Evolutionary conservation across 345 rosid species (phyloP).

Genomic region (Salix suchowensis): DNA sequence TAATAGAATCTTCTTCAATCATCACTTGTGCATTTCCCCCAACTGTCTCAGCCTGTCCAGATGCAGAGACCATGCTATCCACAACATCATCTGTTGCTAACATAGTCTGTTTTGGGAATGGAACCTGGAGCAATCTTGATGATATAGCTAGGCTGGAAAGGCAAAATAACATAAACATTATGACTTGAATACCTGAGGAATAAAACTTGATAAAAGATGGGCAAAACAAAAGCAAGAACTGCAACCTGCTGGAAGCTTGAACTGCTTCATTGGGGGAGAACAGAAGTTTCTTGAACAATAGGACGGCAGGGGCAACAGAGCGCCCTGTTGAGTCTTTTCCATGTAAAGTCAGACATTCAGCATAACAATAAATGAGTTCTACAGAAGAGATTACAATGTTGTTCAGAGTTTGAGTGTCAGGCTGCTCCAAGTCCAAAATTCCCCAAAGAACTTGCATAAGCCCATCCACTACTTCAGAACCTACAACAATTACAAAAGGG

Average conservation of each 20-base stretch:
- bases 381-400: slow-evolving; percentile 83
- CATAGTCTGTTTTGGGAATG: slow-evolving; percentile 95
- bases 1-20: slow-evolving; percentile 93
- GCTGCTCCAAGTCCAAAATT: slow-evolving; percentile 88
- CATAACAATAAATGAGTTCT: slow-evolving; percentile 89
- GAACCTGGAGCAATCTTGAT: slow-evolving; percentile 96
- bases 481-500: slow-evolving; percentile 35
- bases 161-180: slow-evolving; percentile 4
- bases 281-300: slow-evolving; percentile 72
- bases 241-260: slow-evolving; percentile 96
- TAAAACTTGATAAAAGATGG: slow-evolving; percentile 1
- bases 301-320: slow-evolving; percentile 89
- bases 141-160: slow-evolving; percentile 89
- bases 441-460: slow-evolving; percentile 96
- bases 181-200: slow-evolving; percentile 7
- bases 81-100: slow-evolving; percentile 73
- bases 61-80: slow-evolving; percentile 51
- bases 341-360: slow-evolving; percentile 86
- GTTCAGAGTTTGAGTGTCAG: slow-evolving; percentile 90
- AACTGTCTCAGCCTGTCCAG: slow-evolving; percentile 54
- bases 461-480: slow-evolving; percentile 86
- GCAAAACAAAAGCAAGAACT: slow-evolving; percentile 8
- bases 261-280: slow-evolving; percentile 77
- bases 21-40: slow-evolving; percentile 68
- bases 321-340: slow-evolving; percentile 54